These are phyloP conservation scores for Colletotrichum lentis DNA, from an alignment of 2,329 filamentous ascomycete genomes.

Conservation along the genomic window DNA sequence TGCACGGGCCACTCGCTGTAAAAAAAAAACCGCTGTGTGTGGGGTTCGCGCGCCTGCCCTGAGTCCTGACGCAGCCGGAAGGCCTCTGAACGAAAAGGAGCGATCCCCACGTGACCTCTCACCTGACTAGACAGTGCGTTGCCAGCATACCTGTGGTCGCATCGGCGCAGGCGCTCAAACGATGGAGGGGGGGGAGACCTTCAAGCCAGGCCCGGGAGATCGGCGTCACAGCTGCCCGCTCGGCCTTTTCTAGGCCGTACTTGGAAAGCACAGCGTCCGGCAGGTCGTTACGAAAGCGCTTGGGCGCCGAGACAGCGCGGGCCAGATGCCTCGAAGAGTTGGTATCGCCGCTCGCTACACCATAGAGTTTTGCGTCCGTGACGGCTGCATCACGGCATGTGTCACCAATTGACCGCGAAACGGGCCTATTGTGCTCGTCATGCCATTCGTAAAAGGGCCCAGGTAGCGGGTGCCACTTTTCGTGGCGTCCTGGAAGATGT, in stretches of 20 bases:
- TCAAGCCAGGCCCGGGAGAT: constrained; percentile 29
- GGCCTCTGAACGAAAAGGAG: neutral
- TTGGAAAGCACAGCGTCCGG: constrained; percentile 31
- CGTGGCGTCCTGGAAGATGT: constrained; percentile 23
- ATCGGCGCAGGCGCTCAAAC: constrained; percentile 22
- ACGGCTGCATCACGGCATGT: constrained; percentile 24
- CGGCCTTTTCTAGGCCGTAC: constrained; percentile 27
- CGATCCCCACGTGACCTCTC: neutral
- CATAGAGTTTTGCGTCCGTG: constrained; percentile 27
- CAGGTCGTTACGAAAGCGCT: constrained; percentile 21
- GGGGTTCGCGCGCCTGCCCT: constrained; percentile 14
- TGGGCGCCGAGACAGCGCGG: constrained; percentile 29
- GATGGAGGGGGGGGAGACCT: constrained; percentile 7
- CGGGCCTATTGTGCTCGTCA: constrained; percentile 12
- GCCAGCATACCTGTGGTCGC: neutral
- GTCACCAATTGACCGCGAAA: constrained; percentile 31
- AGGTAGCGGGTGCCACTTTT: constrained; percentile 28
- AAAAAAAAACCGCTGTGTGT: constrained; percentile 40
- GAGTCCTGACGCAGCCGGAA: constrained; percentile 15
- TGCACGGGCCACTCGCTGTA: constrained; percentile 32
- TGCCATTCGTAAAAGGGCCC: constrained; percentile 11
- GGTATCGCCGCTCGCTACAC: constrained; percentile 32
- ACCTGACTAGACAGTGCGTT: neutral
- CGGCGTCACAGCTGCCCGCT: constrained; percentile 33
- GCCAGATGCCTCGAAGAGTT: constrained; percentile 31